A percentile compares a stretch with the other conserved stretches of the same genome.
Evolutionary conservation across 495 filamentous ascomycete genomes (phyloP).

Genomic region (Wilcoxina mikolae): DNA sequence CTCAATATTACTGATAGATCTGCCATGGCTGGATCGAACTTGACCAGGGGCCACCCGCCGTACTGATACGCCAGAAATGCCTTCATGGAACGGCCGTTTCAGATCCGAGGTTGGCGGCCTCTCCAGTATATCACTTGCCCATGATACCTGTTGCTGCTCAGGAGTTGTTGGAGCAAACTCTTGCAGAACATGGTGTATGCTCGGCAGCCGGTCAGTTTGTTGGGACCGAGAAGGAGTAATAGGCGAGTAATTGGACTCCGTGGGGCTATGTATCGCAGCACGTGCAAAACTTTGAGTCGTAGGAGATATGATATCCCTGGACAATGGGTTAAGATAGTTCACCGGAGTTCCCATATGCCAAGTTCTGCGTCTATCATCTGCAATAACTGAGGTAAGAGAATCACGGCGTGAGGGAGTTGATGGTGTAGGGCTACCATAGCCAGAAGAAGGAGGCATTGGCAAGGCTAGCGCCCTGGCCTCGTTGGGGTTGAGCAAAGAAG

Average conservation of each 20-base stretch:
- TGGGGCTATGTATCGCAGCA: constrained; percentile 18
- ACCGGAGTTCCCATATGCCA: constrained; percentile 20
- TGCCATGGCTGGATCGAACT: constrained; percentile 5
- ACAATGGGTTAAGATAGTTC: constrained; percentile 9
- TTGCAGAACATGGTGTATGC: constrained; percentile 5
- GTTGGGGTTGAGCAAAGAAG: neutral
- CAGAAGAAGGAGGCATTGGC: constrained; percentile 4
- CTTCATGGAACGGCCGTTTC: constrained; percentile 4
- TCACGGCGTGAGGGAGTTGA: constrained; percentile 14
- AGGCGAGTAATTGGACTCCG: constrained; percentile 9
- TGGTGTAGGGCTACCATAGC: neutral
- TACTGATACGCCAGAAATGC: neutral
- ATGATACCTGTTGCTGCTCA: neutral
- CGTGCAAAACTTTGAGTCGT: constrained; percentile 22
- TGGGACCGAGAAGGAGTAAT: constrained; percentile 8
- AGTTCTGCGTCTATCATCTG: constrained; percentile 24
- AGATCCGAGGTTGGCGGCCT: neutral
- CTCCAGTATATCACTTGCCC: constrained; percentile 2
- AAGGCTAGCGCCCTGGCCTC: constrained; percentile 7
- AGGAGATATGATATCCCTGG: constrained; percentile 22
- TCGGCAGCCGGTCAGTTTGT: constrained; percentile 4
- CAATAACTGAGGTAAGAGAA: constrained; percentile 17
- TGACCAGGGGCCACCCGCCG: constrained; percentile 7
- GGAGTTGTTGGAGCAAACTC: neutral
- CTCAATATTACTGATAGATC: constrained; percentile 11